Base-by-base conservation (phyloP, 805 yeast genomes). In the Teunomyces kruisii region DNA sequence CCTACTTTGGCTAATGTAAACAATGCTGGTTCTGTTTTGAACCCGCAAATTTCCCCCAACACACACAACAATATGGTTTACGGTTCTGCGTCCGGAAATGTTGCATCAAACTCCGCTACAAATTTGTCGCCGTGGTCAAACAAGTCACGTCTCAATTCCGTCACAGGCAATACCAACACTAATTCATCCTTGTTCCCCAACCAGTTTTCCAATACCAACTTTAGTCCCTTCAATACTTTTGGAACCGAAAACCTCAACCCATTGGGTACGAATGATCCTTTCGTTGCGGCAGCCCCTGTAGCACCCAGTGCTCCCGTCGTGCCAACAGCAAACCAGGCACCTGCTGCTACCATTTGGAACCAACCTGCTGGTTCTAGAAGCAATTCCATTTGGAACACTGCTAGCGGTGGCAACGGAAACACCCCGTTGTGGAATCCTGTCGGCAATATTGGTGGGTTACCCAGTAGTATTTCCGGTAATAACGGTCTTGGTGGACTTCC, bases 371-470 rank as follows among this genome's bases (percentile, higher is more conserved):
- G 38, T 6, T 35, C 38, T 7, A 39, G 65, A 31, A 62, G 52
- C 44, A 58, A 53, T 41, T 64, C 70, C 3, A 67, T 68, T 32
- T 68, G 73, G 73, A 59, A 61, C 31, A 56, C 40, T 13, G 22
- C 48, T 2, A 43, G 51, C 13, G 24, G 36, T 10, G 28, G 12
- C 6, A n/a, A n/a, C 8, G 38, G 38, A n/a, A 35, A 35, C 28
- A 14, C 38, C 12, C 17, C 38, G 9, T 35, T 35, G 9, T 35
- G 38, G 38, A 35, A 35, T 12, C 26, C 38, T 22, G 38, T 35
- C n/a, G 26, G 28, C 12, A 35, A 13, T 14, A 35, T 22, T 12
- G 38, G 38, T 19, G 28, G 15, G 2, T 10, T n/a, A 3, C 26
- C 22, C 2, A n/a, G 10, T 9, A 30, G 26, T 16, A 26, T 26